phyloP scores from a whole-genome alignment of 495 filamentous ascomycete genomes.

The Hypomontagnella submonticulosa region DNA sequence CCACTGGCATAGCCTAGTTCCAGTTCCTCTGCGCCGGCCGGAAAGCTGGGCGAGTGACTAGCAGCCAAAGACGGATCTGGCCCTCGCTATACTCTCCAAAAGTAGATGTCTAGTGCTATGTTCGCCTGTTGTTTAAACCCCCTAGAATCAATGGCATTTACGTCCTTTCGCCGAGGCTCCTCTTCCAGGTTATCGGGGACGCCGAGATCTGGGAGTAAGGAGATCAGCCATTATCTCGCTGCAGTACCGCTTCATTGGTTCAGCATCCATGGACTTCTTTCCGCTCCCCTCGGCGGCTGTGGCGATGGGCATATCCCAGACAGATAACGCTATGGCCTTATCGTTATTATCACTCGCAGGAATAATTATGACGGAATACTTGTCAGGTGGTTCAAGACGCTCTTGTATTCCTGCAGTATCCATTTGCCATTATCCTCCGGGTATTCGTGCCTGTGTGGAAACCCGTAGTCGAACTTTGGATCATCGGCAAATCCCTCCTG shows the following conservation, averaged over 20 bases:
- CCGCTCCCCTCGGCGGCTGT: conserved; percentile 45
- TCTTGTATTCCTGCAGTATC: conserved; percentile 49
- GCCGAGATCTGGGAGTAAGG: conserved; percentile 29
- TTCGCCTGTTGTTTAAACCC: conserved; percentile 46
- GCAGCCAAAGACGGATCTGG: conserved; percentile 52
- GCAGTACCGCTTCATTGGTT: background rate
- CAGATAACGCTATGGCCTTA: conserved; percentile 45
- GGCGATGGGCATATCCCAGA: conserved; percentile 51
- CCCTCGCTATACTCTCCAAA: conserved; percentile 44
- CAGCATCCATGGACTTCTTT: conserved; percentile 40
- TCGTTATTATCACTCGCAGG: conserved; percentile 44
- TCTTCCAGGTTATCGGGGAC: conserved; percentile 21
- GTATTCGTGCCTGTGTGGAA: conserved; percentile 44
- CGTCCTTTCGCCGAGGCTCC: conserved; percentile 36
- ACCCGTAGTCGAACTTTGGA: conserved; percentile 54
- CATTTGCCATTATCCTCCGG: conserved; percentile 52
- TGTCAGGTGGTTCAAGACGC: conserved; percentile 49
- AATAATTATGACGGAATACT: conserved; percentile 52
- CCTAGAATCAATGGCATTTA: conserved; percentile 47
- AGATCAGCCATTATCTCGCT: conserved; percentile 29
- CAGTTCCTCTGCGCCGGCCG: conserved; percentile 51
- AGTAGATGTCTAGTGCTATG: conserved; percentile 43
- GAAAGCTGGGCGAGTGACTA: conserved; percentile 48
- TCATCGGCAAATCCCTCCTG: conserved; percentile 52
- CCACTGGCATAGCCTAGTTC: conserved; percentile 48